These are phyloP conservation scores for Chionographis japonica DNA, from an alignment of 106 monocot species.

Conservation along the genomic window DNA sequence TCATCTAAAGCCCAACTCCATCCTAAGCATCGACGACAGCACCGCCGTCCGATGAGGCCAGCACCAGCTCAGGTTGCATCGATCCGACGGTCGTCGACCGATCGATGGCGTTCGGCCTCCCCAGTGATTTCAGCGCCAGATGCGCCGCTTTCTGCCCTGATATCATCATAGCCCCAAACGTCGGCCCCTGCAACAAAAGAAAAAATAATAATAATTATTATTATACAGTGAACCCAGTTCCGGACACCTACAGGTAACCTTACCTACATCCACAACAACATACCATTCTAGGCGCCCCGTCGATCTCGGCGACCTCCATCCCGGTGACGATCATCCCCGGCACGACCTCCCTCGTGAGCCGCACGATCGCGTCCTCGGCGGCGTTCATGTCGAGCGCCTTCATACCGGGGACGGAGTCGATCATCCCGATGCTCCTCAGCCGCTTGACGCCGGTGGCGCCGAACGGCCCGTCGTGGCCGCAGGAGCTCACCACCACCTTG, in stretches of 20 bases:
- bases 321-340: slow-evolving; percentile 97
- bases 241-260: neutral
- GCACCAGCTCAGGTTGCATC: slow-evolving; percentile 47
- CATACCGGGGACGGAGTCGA: slow-evolving; percentile 83
- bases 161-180: slow-evolving; percentile 96
- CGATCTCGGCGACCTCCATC: slow-evolving; percentile 99
- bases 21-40: slow-evolving; percentile 56
- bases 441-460: slow-evolving; percentile 94
- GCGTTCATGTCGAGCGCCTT: slow-evolving; percentile 93
- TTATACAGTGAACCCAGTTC: neutral
- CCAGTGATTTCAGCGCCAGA: slow-evolving; percentile 75
- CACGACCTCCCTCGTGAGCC: slow-evolving; percentile 82
- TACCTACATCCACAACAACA: neutral
- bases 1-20: too few species aligned
- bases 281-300: slow-evolving; percentile 90
- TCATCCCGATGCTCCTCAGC: slow-evolving; percentile 81
- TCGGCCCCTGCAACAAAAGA: slow-evolving; percentile 54
- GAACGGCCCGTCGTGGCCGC: slow-evolving; percentile 93
- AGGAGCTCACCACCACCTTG: slow-evolving; percentile 88
- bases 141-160: slow-evolving; percentile 94
- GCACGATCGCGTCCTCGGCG: slow-evolving; percentile 87
- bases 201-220: neutral
- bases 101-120: slow-evolving; percentile 63
- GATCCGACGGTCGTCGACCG: slow-evolving; percentile 19
- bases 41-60: slow-evolving; percentile 52